Conservation (phyloP, 108 stramenopile genomes). For the Pseudonitzschia multistriata region DNA sequence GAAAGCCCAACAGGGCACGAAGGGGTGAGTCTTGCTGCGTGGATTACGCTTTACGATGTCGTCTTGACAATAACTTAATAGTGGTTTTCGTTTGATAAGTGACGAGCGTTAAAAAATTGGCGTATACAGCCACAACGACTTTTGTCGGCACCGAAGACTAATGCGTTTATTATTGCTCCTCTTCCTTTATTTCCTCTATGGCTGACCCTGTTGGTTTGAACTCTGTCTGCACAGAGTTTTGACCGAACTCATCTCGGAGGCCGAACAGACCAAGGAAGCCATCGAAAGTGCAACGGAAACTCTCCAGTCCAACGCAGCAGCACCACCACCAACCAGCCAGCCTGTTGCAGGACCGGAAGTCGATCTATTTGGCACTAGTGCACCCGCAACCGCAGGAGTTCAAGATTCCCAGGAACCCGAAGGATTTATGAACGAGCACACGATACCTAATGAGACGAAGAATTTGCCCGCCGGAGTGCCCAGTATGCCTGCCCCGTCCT, state of each 20-base stretch:
- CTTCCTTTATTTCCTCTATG: not conserved
- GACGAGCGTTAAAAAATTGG: too few species aligned
- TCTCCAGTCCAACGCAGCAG: constrained; percentile 34
- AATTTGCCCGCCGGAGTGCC: not conserved
- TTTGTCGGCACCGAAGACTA: too few species aligned
- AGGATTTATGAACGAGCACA: constrained; percentile 5
- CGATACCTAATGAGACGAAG: too few species aligned
- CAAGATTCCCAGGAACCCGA: not conserved
- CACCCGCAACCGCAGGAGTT: not conserved
- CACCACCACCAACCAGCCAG: constrained; percentile 8
- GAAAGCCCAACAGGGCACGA: constrained; percentile 71
- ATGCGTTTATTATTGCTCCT: not conserved
- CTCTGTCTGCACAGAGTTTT: constrained; percentile 32
- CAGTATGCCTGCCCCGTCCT: constrained; percentile 1
- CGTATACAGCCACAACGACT: too few species aligned
- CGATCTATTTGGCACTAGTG: not conserved
- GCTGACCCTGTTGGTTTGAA: constrained; percentile 4
- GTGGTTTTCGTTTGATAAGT: not conserved
- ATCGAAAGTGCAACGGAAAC: constrained; percentile 45
- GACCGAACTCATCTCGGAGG: constrained; percentile 66
- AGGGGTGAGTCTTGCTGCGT: constrained; percentile 31
- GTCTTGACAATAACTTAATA: too few species aligned
- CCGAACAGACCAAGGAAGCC: constrained; percentile 50
- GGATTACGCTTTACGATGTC: constrained; percentile 20
- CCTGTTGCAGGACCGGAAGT: not conserved